Evolutionary conservation across 2,329 filamentous ascomycete genomes (phyloP).

Genomic region (Colletotrichum paranaense): DNA sequence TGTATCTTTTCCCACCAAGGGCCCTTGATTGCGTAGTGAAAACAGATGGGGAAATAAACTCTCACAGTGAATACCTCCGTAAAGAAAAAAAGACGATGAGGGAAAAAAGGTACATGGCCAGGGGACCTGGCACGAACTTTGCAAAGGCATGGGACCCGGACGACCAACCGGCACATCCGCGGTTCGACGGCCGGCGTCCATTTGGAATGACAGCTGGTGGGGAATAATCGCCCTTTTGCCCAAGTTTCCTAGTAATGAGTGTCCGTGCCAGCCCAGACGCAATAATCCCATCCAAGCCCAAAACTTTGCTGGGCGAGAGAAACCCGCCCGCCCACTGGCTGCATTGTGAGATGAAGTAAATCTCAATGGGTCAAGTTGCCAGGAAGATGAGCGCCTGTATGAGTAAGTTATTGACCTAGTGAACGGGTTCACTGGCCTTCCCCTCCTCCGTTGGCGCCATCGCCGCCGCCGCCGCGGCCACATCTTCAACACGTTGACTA

Average conservation of each 20-base stretch:
- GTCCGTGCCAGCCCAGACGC: slow-evolving; percentile 17
- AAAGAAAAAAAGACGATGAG: neutral
- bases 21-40: neutral
- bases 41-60: neutral
- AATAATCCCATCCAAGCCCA: neutral
- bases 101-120: neutral
- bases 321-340: neutral
- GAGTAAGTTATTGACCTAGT: neutral
- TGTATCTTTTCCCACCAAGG: neutral
- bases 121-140: slow-evolving; percentile 1
- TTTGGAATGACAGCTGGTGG: slow-evolving; percentile 35
- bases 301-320: neutral
- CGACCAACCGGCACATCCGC: slow-evolving; percentile 35
- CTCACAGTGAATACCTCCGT: neutral
- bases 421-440: neutral
- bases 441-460: neutral
- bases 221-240: no score
- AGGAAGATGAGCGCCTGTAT: neutral
- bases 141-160: neutral
- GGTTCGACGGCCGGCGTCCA: slow-evolving; percentile 17
- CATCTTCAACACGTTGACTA: neutral
- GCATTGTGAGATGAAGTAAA: neutral
- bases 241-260: neutral
- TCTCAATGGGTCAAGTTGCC: neutral
- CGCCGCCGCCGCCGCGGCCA: neutral